phyloP scores from a whole-genome alignment of 139 green algal genomes.

The Chloropicon primus region DNA sequence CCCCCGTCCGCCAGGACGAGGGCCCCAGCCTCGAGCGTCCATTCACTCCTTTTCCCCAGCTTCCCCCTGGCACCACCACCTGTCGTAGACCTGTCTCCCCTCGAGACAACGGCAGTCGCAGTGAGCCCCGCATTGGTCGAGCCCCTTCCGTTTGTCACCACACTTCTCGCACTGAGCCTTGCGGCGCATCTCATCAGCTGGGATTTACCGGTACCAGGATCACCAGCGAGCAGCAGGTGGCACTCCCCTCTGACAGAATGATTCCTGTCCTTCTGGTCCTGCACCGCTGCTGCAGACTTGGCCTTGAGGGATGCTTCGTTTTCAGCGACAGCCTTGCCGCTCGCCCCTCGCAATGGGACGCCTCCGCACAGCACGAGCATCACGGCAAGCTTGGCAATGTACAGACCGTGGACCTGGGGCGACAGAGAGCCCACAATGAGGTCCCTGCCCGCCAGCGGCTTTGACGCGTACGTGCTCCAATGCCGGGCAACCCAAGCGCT shows the following conservation, averaged over 20 bases:
- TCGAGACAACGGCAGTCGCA: slow-evolving; percentile 52
- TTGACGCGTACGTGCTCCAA: not conserved
- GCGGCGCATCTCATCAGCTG: slow-evolving; percentile 70
- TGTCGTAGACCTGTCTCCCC: not conserved
- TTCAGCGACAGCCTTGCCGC: not conserved
- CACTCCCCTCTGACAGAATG: slow-evolving; percentile 45
- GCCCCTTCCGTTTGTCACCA: slow-evolving; percentile 56
- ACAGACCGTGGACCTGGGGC: slow-evolving; percentile 53
- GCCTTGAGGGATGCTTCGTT: slow-evolving; percentile 1
- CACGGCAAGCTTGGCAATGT: slow-evolving; percentile 56
- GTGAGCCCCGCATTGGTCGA: slow-evolving; percentile 69
- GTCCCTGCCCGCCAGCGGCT: slow-evolving; percentile 46
- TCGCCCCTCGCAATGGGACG: slow-evolving; percentile 9
- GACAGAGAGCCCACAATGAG: slow-evolving; percentile 54
- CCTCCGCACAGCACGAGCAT: slow-evolving; percentile 67
- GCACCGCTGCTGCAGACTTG: not conserved
- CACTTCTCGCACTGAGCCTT: slow-evolving; percentile 38
- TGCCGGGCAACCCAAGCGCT: slow-evolving; percentile 9
- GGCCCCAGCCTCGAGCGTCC: slow-evolving; percentile 74
- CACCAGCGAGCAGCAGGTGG: slow-evolving; percentile 82
- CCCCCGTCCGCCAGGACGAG: slow-evolving; percentile 76
- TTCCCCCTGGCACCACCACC: not conserved
- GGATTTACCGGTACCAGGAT: slow-evolving; percentile 70
- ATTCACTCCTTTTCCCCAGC: slow-evolving; percentile 23
- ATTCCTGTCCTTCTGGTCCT: slow-evolving; percentile 10